Percentiles rank a stretch among this genome's conserved stretches.
These are phyloP conservation scores for Botryotinia narcissicola DNA, from an alignment of 2,329 filamentous ascomycete species.

Conservation along the genomic window DNA sequence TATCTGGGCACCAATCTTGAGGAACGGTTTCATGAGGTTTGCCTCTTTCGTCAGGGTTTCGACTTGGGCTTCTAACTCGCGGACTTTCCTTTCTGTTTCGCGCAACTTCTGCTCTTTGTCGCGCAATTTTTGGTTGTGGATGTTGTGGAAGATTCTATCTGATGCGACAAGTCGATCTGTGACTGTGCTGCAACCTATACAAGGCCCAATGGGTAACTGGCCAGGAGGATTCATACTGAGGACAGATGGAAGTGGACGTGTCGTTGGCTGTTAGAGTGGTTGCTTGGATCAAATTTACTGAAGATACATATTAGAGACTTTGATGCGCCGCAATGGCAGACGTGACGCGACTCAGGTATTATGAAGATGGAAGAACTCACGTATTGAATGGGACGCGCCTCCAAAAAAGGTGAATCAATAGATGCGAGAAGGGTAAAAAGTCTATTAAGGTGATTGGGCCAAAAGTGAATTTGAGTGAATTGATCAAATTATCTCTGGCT, in stretches of 20 bases:
- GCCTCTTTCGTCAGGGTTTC: neutral
- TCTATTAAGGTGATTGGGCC: neutral
- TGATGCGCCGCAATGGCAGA: neutral
- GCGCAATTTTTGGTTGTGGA: constrained; percentile 12
- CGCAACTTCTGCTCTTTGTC: constrained; percentile 5
- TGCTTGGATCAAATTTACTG: neutral
- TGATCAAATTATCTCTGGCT: neutral
- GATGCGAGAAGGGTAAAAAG: neutral
- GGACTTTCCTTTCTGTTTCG: neutral
- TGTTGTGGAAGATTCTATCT: constrained; percentile 2
- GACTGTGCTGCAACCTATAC: constrained; percentile 2
- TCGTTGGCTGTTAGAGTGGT: neutral
- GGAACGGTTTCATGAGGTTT: constrained; percentile 3
- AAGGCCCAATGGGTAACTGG: neutral
- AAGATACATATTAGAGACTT: neutral
- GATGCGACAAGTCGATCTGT: constrained; percentile 1
- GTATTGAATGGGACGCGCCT: neutral
- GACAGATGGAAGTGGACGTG: too few species aligned
- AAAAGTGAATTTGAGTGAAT: neutral
- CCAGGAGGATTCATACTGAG: neutral
- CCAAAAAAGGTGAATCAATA: neutral
- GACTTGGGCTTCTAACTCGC: neutral
- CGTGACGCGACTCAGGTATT: neutral
- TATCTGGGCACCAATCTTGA: constrained; percentile 1
- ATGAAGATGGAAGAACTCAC: neutral